These are phyloP conservation scores for Rachicladosporium sp. DNA, from an alignment of 2,329 filamentous ascomycete species.

Conservation along the genomic window DNA sequence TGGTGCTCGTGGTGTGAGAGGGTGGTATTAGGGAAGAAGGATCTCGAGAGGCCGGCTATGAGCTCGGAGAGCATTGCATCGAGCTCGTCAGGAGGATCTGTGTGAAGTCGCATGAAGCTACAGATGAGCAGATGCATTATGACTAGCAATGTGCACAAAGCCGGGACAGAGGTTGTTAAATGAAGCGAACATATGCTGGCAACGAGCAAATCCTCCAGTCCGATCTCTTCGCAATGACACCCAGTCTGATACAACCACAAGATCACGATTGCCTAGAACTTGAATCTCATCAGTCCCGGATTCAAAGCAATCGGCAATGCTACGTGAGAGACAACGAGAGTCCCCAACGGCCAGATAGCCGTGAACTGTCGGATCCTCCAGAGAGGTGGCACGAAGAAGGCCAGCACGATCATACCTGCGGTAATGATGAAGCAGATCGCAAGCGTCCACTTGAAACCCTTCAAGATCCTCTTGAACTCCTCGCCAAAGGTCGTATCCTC, in stretches of 20 bases:
- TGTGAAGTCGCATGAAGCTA: not conserved
- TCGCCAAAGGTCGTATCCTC: conserved; percentile 47
- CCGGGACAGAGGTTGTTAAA: too few species aligned
- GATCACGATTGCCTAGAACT: too few species aligned
- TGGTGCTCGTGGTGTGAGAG: conserved; percentile 91
- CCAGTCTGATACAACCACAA: too few species aligned
- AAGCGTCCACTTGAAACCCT: conserved; percentile 41
- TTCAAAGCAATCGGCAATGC: conserved; percentile 45
- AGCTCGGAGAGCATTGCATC: conserved; percentile 18
- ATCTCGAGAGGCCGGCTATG: conserved; percentile 9
- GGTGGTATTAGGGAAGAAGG: conserved; percentile 19
- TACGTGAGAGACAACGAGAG: conserved; percentile 41
- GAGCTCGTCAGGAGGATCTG: conserved; percentile 3
- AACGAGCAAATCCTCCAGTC: too few species aligned
- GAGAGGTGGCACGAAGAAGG: conserved; percentile 30
- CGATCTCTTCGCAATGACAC: too few species aligned
- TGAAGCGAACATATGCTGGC: too few species aligned
- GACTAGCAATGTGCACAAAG: too few species aligned
- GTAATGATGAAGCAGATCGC: conserved; percentile 33
- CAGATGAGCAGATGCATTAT: too few species aligned
- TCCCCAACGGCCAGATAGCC: conserved; percentile 44
- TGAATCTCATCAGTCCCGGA: conserved; percentile 21
- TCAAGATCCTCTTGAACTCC: conserved; percentile 40
- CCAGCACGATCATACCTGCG: conserved; percentile 35
- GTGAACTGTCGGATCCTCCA: conserved; percentile 45